Percentiles rank a stretch among this genome's conserved stretches.
phyloP scores from a whole-genome alignment of 768 basidiomycete genomes.

The Pisolithus albus region DNA sequence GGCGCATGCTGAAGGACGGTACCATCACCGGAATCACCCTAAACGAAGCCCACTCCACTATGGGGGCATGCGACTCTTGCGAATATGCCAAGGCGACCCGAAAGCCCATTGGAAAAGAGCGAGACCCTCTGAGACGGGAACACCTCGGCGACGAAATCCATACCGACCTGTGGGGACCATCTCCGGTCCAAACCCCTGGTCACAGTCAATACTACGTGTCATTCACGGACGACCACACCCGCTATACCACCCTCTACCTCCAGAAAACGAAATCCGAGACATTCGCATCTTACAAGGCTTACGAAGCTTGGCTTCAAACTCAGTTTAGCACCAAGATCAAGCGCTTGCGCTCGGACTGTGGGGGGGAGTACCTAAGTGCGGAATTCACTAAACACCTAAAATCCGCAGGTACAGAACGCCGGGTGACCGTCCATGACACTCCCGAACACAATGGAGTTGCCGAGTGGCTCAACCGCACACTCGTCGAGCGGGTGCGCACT shows the following conservation, averaged over 20 bases:
- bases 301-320: no score
- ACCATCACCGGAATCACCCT: background rate
- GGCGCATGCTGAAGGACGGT: constrained; percentile 2
- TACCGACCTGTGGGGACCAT: no score
- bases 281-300: no score
- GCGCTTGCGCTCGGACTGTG: background rate
- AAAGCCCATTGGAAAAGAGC: constrained; percentile 3
- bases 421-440: constrained; percentile 28
- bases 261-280: background rate
- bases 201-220: constrained; percentile 6
- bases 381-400: background rate
- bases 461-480: no score
- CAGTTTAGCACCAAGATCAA: background rate
- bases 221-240: constrained; percentile 6
- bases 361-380: constrained; percentile 30
- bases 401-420: constrained; percentile 10
- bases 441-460: no score
- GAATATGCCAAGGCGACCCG: constrained; percentile 5
- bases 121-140: no score
- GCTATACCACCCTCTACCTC: background rate
- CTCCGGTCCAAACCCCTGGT: constrained; percentile 5
- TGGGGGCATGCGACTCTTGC: constrained; percentile 9
- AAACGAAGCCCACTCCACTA: background rate
- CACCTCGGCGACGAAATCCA: no score
- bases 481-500: background rate